Evolutionary conservation across 2,329 filamentous ascomycete species (phyloP), one percentile per base, ranked within the genome.

Genomic region (Aplosporella prunicola): DNA sequence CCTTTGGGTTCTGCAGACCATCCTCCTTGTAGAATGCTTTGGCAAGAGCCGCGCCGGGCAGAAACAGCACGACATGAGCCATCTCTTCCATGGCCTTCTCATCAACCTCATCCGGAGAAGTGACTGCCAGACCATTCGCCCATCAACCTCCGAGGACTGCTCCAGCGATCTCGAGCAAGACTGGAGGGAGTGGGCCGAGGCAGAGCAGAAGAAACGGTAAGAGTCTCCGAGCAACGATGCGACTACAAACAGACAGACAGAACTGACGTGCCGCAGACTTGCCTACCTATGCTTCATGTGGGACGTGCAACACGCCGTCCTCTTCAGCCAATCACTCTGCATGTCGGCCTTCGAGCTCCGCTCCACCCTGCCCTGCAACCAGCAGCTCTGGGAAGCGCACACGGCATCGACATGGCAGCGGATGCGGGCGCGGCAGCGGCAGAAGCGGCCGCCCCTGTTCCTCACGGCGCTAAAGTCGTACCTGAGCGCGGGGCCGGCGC

Each of bases 281-380:
- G 72, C 74, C 0, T 64, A 78, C 25, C 59, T 76, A 5, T 79
- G 74, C 48, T 80, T 80, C 50, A 72, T 79, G 61, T 79, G 75
- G 76, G 76, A 79, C 45, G 76, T 73, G 0, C 74, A 79, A 38
- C 74, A 79, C 42, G 74, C 75, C 0, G 72, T 78, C 0, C 60
- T 79, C 0, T 79, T 79, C 51, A 78, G 72, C n/a, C 75, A 79
- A 48, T 76, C 72, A 4, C 63, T 80, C 0, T 79, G 75, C 53
- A 79, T 79, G 74, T 78, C 73, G 1, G 72, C 74, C 0, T 78
- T 78, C 33, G 75, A 79, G 46, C 62, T 80, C 1, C 66, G 72
- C 1, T 65, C 74, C 0, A 62, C 66, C 2, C 51, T 79, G 2
- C 76, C 75, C 0, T 78, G 72, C 46, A 62, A 67, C 26, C 63